These are phyloP conservation scores for Saraca asoca DNA, from an alignment of 331 rosid genomes.

Conservation along the genomic window DNA sequence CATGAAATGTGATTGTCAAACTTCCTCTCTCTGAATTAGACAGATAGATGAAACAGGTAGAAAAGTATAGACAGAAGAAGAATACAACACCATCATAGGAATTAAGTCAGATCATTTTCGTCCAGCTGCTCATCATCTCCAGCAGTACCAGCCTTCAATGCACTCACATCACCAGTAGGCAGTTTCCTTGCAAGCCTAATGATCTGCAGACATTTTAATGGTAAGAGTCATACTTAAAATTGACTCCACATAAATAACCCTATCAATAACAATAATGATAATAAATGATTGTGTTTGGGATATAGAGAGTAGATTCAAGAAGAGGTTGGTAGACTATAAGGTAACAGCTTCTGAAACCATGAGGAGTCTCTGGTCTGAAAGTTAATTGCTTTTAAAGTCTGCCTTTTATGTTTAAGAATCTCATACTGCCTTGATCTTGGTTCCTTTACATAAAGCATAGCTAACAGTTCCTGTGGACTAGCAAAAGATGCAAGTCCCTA, in stretches of 20 bases:
- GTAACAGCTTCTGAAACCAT: constrained; percentile 6
- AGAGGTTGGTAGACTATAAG: neutral
- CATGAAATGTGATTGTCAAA: constrained; percentile 21
- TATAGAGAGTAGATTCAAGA: constrained; percentile 5
- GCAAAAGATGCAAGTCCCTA: constrained; percentile 13
- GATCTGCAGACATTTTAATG: constrained; percentile 58
- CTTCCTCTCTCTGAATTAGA: constrained; percentile 2
- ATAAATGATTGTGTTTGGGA: neutral
- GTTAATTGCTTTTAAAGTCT: neutral
- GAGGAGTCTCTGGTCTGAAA: neutral
- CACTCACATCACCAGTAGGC: constrained; percentile 83
- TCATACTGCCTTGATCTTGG: neutral
- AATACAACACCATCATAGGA: neutral
- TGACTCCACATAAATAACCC: constrained; percentile 1
- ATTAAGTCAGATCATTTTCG: constrained; percentile 84
- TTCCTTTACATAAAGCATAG: neutral
- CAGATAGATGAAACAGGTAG: neutral
- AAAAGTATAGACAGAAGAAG: neutral
- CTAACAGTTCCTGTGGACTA: constrained; percentile 7
- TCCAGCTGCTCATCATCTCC: constrained; percentile 63
- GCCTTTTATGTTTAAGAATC: constrained; percentile 3
- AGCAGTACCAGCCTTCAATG: constrained; percentile 41
- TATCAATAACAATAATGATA: constrained; percentile 5
- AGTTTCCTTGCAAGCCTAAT: constrained; percentile 87
- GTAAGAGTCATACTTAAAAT: constrained; percentile 14